These are phyloP conservation scores for Daedaleopsis sinensis DNA, from an alignment of 768 basidiomycete genomes.

Conservation along the genomic window DNA sequence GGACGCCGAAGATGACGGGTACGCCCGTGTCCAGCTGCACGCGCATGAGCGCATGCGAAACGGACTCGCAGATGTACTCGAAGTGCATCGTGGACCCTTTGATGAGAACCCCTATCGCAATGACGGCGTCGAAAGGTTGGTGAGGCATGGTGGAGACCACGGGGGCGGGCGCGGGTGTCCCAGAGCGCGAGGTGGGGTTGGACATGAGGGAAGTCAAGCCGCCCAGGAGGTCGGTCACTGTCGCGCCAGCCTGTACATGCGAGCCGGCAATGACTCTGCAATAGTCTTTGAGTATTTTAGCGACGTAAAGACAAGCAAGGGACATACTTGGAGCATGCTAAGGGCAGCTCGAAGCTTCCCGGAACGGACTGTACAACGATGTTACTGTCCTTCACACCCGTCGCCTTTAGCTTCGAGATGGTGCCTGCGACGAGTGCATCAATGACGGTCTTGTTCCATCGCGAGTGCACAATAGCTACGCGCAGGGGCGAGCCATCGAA, in stretches of 20 bases:
- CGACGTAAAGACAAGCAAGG: not conserved
- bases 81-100: constrained; percentile 99
- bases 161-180: constrained; percentile 28
- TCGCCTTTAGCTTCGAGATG: constrained; percentile 75
- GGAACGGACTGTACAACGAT: constrained; percentile 92
- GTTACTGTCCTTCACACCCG: constrained; percentile 87
- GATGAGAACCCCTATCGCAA: constrained; percentile 97
- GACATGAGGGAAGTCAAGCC: constrained; percentile 58
- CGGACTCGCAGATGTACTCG: constrained; percentile 96
- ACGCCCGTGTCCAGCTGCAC: constrained; percentile 92
- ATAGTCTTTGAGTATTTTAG: not conserved
- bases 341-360: constrained; percentile 92
- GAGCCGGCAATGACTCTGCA: constrained; percentile 87
- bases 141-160: constrained; percentile 42
- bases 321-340: constrained; percentile 79
- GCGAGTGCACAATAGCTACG: constrained; percentile 90
- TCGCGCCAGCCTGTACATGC: constrained; percentile 76
- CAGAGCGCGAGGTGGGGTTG: constrained; percentile 51
- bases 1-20: constrained; percentile 95
- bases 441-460: constrained; percentile 93
- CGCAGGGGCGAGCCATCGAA: constrained; percentile 84
- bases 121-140: constrained; percentile 90
- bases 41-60: constrained; percentile 92
- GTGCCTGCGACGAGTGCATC: constrained; percentile 83
- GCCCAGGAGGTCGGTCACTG: constrained; percentile 79